Conservation (phyloP, 345 rosid species). For the Noccaea bulbosa region DNA sequence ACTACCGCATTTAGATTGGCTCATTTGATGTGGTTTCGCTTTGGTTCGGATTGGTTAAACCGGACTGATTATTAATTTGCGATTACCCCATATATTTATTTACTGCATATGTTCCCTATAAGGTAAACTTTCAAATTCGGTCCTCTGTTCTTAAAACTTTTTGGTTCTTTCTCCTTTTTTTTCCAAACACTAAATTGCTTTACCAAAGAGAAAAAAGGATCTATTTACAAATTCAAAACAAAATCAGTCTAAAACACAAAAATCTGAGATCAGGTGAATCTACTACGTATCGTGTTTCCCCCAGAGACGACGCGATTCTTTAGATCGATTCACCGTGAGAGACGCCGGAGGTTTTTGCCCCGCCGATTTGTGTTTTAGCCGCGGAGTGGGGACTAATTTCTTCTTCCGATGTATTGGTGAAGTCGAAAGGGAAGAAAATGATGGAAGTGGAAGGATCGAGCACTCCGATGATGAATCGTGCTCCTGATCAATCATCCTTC, state of each 20-base stretch:
- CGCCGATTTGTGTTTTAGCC: conserved; percentile 4
- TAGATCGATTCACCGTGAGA: conserved; percentile 25
- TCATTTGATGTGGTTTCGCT: too few relatives aligned
- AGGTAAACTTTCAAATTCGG: not conserved
- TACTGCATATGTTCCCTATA: not conserved
- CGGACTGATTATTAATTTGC: not conserved
- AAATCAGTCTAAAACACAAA: not conserved
- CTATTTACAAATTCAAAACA: not conserved
- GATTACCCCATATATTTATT: not conserved
- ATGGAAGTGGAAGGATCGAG: conserved; percentile 53
- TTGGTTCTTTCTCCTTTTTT: not conserved
- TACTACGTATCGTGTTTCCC: not conserved
- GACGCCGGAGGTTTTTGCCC: not conserved
- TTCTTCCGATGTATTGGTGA: conserved; percentile 23
- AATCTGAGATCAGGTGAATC: conserved; percentile 20
- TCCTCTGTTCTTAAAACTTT: not conserved
- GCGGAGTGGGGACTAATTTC: not conserved
- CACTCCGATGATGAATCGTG: conserved; percentile 39
- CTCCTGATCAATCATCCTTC: conserved; percentile 35
- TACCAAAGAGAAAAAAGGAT: not conserved
- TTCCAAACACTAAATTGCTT: not conserved
- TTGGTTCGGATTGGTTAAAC: too few relatives aligned
- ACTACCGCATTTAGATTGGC: too few relatives aligned
- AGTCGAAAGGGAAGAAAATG: conserved; percentile 30
- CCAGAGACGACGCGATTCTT: not conserved